Evolutionary conservation across 495 filamentous ascomycete genomes (phyloP).

Genomic region (Lepidopterella palustris): DNA sequence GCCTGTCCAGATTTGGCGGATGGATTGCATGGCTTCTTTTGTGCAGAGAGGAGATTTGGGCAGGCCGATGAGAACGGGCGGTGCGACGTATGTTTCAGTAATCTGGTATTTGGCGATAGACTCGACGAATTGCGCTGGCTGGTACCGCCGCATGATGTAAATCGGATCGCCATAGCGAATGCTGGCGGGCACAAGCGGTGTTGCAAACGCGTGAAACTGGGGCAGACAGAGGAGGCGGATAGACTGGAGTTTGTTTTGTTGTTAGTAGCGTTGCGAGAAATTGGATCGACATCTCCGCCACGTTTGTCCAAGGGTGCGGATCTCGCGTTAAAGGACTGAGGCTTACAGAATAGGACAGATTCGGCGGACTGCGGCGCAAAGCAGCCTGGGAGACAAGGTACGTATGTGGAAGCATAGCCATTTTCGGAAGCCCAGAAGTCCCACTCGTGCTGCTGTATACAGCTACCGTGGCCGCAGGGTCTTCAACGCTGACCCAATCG

Average conservation of each 20-base stretch:
- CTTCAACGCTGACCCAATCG: background rate
- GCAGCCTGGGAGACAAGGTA: slow-evolving; percentile 2
- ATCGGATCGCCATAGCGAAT: slow-evolving; percentile 1
- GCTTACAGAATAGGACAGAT: slow-evolving; percentile 1
- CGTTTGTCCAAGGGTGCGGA: no score
- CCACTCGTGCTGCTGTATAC: slow-evolving; percentile 1
- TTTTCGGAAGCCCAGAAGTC: slow-evolving; percentile 9
- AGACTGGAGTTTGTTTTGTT: background rate
- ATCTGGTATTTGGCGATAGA: background rate
- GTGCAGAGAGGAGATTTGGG: slow-evolving; percentile 1
- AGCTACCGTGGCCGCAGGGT: background rate
- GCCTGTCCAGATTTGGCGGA: slow-evolving; percentile 2
- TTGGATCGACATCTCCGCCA: no score
- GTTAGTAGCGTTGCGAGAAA: background rate
- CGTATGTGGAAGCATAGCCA: slow-evolving; percentile 6
- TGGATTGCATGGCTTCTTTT: background rate
- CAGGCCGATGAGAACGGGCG: background rate
- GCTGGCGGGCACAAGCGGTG: background rate
- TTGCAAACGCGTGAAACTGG: slow-evolving; percentile 5
- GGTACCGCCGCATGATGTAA: slow-evolving; percentile 9
- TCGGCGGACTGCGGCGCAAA: background rate
- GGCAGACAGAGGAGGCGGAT: background rate
- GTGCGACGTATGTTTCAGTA: slow-evolving; percentile 4
- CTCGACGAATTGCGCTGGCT: slow-evolving; percentile 4
- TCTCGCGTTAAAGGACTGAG: background rate